These are phyloP conservation scores for Sclerospora graminicola DNA, from an alignment of 352 stramenopile genomes.

Conservation along the genomic window DNA sequence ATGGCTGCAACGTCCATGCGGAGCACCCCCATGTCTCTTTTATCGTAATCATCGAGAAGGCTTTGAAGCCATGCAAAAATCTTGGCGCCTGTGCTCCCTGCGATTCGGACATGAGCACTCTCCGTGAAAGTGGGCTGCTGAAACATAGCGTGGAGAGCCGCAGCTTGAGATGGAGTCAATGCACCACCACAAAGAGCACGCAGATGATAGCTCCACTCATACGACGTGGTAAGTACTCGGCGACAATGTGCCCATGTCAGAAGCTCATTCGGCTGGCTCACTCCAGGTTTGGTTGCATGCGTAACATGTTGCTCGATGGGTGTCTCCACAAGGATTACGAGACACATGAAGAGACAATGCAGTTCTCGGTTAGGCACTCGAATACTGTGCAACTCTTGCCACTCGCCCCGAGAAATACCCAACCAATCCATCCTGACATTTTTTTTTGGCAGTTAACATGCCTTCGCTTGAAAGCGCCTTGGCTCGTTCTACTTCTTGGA, in stretches of 20 bases:
- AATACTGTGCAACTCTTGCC: constrained; percentile 48
- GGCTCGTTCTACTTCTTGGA: constrained; percentile 18
- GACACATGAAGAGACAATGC: constrained; percentile 71
- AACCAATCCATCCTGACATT: constrained; percentile 30
- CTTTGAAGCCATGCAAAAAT: too few species aligned
- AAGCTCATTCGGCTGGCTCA: too few species aligned
- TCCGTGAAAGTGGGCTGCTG: too few species aligned
- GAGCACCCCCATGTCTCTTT: too few species aligned
- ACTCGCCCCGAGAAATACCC: constrained; percentile 56
- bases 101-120: too few species aligned
- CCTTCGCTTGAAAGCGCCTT: constrained; percentile 4
- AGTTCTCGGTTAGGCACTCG: constrained; percentile 58
- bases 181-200: too few species aligned
- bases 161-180: too few species aligned
- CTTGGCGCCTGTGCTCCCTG: too few species aligned
- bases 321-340: constrained; percentile 56
- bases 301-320: constrained; percentile 25
- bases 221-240: constrained; percentile 45
- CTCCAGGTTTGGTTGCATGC: constrained; percentile 23
- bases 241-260: too few species aligned
- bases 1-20: too few species aligned
- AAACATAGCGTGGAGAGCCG: too few species aligned
- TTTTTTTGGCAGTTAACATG: constrained; percentile 6
- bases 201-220: constrained; percentile 34
- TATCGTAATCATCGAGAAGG: too few species aligned